These are phyloP conservation scores for Cyclospora cayetanensis DNA, from an alignment of 169 alveolate species.

Conservation along the genomic window DNA sequence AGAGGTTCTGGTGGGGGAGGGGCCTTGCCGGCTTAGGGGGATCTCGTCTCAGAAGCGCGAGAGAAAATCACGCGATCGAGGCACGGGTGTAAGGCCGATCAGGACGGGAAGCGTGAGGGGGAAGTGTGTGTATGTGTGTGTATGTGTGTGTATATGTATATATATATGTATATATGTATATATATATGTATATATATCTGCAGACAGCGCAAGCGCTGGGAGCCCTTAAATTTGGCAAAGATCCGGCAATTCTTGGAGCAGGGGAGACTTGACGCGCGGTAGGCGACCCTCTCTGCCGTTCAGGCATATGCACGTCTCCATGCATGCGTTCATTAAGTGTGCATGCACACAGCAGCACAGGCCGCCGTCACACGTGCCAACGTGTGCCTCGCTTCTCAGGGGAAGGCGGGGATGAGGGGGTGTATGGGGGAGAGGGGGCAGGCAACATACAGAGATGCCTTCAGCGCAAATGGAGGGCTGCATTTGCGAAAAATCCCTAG, in stretches of 20 bases:
- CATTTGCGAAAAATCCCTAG: no score
- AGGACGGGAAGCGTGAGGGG: no score
- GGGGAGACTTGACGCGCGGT: slow-evolving; percentile 86
- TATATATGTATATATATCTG: no score
- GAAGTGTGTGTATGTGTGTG: not conserved
- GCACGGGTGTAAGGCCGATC: no score
- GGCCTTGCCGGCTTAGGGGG: not conserved
- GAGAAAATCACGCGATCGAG: not conserved
- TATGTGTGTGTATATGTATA: not conserved
- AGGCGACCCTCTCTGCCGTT: not conserved
- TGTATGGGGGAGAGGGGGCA: not conserved
- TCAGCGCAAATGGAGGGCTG: not conserved
- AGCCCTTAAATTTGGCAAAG: slow-evolving; percentile 82
- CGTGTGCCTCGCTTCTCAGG: not conserved
- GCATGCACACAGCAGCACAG: not conserved
- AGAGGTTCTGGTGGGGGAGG: not conserved
- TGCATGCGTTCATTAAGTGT: not conserved
- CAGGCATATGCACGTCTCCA: not conserved
- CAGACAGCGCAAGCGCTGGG: slow-evolving; percentile 82
- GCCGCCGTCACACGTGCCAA: not conserved
- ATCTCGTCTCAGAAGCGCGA: not conserved
- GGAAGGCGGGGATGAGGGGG: not conserved
- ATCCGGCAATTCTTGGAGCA: slow-evolving; percentile 86
- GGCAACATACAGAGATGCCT: no score
- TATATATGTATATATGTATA: not conserved